phyloP scores from a whole-genome alignment of 192 early-diverging fungal species.

The Entophlyctis helioformis region DNA sequence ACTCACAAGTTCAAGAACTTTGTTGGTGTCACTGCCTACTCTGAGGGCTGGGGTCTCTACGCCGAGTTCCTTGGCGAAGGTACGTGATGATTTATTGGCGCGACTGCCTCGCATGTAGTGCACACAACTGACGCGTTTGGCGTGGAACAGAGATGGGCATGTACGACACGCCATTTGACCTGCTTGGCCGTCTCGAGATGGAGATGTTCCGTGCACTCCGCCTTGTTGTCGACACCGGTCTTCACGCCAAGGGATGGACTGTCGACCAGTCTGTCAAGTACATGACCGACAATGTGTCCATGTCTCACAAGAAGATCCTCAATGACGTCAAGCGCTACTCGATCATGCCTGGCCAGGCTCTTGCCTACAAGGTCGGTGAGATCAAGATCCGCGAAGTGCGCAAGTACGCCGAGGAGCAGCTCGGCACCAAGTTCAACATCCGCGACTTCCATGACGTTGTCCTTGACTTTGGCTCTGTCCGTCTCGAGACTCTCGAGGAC shows the following conservation, averaged over 20 bases:
- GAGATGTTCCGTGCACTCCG: slow-evolving; percentile 26
- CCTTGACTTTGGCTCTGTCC: no score
- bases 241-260: slow-evolving; percentile 27
- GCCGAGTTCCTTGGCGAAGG: slow-evolving; percentile 15
- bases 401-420: slow-evolving; percentile 11
- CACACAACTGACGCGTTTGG: no score
- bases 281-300: slow-evolving; percentile 11
- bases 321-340: slow-evolving; percentile 21
- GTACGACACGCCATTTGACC: slow-evolving; percentile 15
- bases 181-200: slow-evolving; percentile 18
- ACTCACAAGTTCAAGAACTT: slow-evolving; percentile 13
- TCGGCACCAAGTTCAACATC: slow-evolving; percentile 21
- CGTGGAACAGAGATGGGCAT: no score
- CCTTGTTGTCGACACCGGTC: slow-evolving; percentile 26
- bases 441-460: no score
- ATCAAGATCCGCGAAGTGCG: slow-evolving; percentile 22
- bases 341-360: slow-evolving; percentile 24
- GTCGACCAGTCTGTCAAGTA: slow-evolving; percentile 17
- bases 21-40: slow-evolving; percentile 8
- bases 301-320: slow-evolving; percentile 9
- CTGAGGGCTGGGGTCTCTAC: slow-evolving; percentile 25
- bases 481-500: no score
- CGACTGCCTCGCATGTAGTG: no score
- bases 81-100: no score
- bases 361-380: slow-evolving; percentile 30